Percentiles rank a stretch among this genome's conserved stretches.
Conservation (phyloP, 257 asterid species). For the Forsythia suspensa region DNA sequence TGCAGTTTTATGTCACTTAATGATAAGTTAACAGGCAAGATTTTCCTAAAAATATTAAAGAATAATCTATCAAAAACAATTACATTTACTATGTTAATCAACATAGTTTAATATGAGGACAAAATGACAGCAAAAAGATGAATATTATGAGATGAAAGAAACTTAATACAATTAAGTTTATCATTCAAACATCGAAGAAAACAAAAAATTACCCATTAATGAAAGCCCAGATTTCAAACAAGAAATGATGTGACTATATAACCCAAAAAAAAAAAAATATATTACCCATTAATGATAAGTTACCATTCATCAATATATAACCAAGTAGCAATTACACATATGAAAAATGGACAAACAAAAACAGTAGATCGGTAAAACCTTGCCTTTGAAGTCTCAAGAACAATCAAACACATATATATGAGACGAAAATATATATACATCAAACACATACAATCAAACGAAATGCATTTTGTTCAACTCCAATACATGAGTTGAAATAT, state of each 20-base stretch:
- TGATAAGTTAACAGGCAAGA: not conserved
- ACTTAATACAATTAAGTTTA: not conserved
- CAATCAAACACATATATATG: not conserved
- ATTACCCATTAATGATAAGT: no score
- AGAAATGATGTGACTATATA: constrained; percentile 18
- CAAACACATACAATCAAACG: no score
- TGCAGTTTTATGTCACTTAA: not conserved
- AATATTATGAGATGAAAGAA: not conserved
- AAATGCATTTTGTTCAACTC: not conserved
- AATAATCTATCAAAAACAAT: not conserved
- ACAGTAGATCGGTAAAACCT: not conserved
- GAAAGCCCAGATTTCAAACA: not conserved
- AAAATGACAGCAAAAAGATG: not conserved
- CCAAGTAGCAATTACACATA: constrained; percentile 24
- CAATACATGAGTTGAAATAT: not conserved
- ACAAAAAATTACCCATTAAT: not conserved
- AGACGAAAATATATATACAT: no score
- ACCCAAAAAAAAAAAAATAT: not conserved
- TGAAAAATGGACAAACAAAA: not conserved
- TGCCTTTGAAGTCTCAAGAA: constrained; percentile 11
- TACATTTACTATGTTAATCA: not conserved
- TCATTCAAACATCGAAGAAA: constrained; percentile 28
- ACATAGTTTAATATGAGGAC: not conserved
- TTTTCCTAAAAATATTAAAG: not conserved
- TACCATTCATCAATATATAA: not conserved